Conservation (phyloP, 495 filamentous ascomycete species). For the Aspergillus homomorphus region DNA sequence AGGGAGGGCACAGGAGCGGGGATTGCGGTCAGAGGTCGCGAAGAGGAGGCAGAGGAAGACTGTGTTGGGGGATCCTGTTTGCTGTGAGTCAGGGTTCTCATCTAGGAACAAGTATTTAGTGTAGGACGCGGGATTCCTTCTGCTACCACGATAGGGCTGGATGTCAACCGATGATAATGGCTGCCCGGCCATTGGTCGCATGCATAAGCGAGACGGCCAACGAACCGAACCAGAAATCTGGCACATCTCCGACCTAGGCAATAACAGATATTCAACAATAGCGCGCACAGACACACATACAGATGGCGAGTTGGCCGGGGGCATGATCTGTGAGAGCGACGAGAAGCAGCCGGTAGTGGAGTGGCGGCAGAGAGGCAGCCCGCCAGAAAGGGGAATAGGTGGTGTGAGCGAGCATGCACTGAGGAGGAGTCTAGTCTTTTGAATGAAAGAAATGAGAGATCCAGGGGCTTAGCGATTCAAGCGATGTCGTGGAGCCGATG, state of each 20-base stretch:
- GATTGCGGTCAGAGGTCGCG: constrained; percentile 27
- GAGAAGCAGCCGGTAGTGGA: constrained; percentile 3
- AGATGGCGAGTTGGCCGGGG: constrained; percentile 29
- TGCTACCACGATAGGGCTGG: neutral
- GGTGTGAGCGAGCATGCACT: constrained; percentile 12
- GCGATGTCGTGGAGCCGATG: neutral
- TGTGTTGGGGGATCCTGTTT: constrained; percentile 33
- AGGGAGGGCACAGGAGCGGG: constrained; percentile 43
- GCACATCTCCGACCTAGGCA: neutral
- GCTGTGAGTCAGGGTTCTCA: constrained; percentile 5
- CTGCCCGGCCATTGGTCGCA: neutral
- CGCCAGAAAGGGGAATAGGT: constrained; percentile 6
- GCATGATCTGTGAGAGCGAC: constrained; percentile 22
- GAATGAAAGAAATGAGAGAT: neutral
- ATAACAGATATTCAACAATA: neutral
- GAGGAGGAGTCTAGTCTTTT: neutral
- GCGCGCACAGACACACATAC: constrained; percentile 15
- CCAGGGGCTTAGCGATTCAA: neutral
- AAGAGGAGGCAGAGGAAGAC: constrained; percentile 29
- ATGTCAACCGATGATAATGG: neutral
- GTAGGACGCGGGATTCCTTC: neutral
- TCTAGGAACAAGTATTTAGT: neutral
- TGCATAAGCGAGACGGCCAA: neutral
- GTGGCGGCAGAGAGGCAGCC: constrained; percentile 12
- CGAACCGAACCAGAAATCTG: neutral